Base-by-base conservation (phyloP, 495 filamentous ascomycete species). In the Geoglossum glabrum region DNA sequence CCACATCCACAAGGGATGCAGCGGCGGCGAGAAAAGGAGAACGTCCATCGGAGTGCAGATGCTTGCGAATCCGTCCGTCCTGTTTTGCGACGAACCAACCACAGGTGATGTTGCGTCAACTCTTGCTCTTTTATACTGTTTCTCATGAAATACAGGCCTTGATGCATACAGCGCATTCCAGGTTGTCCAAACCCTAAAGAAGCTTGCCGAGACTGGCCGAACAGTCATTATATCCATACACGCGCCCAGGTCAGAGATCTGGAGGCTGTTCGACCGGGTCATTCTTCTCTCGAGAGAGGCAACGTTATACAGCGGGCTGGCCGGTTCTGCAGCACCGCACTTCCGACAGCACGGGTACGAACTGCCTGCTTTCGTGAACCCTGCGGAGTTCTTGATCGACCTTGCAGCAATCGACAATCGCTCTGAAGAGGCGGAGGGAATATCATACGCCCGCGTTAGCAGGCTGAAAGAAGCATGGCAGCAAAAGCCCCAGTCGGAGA, bases 61-160 rank as follows among this genome's bases (percentile, higher is more conserved):
- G 57, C 70, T 88, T 31, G 76, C 83, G 1, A 88, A 86, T 62
- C 84, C 84, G 1, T 85, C 80, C 15, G 76, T 87, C 7, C 63
- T 88, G 9, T 87, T 86, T 62, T 73, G 84, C 15, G 84, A 88
- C 57, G 84, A 88, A 61, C 83, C 84, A 0, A 88, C 84, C 0
- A 86, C 84, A 7, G 64, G 64, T 62, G 51, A 31, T 51, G 40
- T 49, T 54, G 28, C 54, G 11, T 34, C 11, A 11, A 34, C 31
- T 34, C 11, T 5, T 34, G 31, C 31, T 34, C n/a, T n/a, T n/a
- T n/a, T n/a, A n/a, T n/a, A n/a, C 49, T 26, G 50, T 55, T 1
- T 27, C 25, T 33, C 30, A 45, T 8, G 11, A 40, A 8, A 8
- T 2, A 8, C 36, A 40, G 36, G 36, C 13, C 36, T 40, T 15